Percentiles rank a stretch among this genome's conserved stretches.
These are phyloP conservation scores for Buddleja alternifolia DNA, from an alignment of 257 asterid genomes.

Conservation along the genomic window DNA sequence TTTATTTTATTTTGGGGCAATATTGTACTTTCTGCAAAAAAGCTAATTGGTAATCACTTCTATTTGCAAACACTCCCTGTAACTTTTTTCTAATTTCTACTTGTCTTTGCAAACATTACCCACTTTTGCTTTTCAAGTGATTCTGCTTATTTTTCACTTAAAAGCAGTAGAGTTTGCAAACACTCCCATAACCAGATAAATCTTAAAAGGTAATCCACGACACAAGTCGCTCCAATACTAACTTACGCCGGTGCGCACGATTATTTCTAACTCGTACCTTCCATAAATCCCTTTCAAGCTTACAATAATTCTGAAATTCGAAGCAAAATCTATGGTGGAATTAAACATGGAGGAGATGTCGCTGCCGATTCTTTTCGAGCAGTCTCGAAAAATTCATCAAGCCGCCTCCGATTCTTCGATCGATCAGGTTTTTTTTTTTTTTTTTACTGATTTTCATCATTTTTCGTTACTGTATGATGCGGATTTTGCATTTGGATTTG, in stretches of 20 bases:
- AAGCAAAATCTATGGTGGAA: constrained; percentile 42
- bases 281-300: constrained; percentile 11
- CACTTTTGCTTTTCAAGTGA: too few species aligned
- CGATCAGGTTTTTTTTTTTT: constrained; percentile 47
- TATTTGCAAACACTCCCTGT: too few species aligned
- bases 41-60: too few species aligned
- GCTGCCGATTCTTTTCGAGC: constrained; percentile 60
- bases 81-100: too few species aligned
- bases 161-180: too few species aligned
- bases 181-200: too few species aligned
- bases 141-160: too few species aligned
- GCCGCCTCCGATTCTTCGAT: constrained; percentile 54
- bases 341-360: constrained; percentile 59
- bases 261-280: constrained; percentile 26
- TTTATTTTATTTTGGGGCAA: too few species aligned
- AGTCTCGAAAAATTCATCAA: constrained; percentile 55
- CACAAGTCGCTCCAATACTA: neutral
- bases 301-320: neutral
- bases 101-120: too few species aligned
- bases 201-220: neutral
- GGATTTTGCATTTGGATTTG: neutral
- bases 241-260: constrained; percentile 36
- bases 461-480: neutral
- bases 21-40: too few species aligned
- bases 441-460: neutral